Evolutionary conservation across 1,139 yeast genomes (phyloP), one percentile per base, ranked within the genome.

Genomic region (Yamadazyma taylorii): DNA sequence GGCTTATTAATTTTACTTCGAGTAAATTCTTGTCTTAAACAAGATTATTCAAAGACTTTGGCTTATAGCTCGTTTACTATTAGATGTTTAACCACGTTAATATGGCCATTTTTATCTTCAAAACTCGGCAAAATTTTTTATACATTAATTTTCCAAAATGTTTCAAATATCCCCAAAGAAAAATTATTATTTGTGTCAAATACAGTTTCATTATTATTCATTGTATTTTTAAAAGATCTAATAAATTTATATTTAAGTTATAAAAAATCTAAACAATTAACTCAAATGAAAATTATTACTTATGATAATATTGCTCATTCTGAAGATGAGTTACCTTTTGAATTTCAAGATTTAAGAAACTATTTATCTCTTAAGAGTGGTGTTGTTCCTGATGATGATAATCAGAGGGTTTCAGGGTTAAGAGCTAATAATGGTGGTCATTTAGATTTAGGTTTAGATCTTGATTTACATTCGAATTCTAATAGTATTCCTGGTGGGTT

Each of bases 41-140:
- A 63, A 37, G 75, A 71, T 48, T 71, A 64, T 47, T 61, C 74
- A 2, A 26, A 46, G 1, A 45, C 59, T 1, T 48, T 64, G 10
- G 38, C 57, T 1, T 36, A 46, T 24, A 52, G 49, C 13, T 66
- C 70, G 12, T 45, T 52, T 5, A 51, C 65, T 2, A 44, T 69
- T 15, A 48, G 61, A 25, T 45, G 56, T 9, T 38, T 68, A 12
- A 61, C 73, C 4, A 66, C 75, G 0, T 33, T 66, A 8, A 17
- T 61, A 30, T 70, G 76, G 76, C 76, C 77, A 14, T 65, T 58
- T 38, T 17, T 63, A 10, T 58, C 72, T 10, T 58, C 72, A 0
- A 63, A 65, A 37, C 34, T 67, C 2, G 74, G 75, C 0, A 37
- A 39, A 11, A 24, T 60, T 1, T 39, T 68, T 3, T 51, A 37